Conservation (phyloP, 306 rosid species). For the Arachis hypogaea region DNA sequence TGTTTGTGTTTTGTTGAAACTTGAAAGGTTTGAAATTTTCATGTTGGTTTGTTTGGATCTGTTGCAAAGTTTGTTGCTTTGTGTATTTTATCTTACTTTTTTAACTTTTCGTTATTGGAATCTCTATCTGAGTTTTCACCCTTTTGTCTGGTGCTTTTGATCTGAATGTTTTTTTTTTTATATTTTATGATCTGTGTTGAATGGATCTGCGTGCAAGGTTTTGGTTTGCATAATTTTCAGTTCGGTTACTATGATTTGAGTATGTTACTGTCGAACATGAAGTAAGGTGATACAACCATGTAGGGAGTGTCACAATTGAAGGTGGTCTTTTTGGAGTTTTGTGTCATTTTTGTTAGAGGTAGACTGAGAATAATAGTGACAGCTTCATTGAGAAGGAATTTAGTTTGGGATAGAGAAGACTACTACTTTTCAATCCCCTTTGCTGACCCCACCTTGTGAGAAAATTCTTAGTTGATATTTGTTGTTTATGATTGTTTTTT, state of each 20-base stretch:
- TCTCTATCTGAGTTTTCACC: background rate
- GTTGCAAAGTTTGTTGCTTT: background rate
- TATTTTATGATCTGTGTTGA: background rate
- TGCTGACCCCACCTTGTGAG: background rate
- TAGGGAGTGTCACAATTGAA: background rate
- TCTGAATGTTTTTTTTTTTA: too few species aligned
- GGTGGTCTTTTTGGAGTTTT: background rate
- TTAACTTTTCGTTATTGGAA: background rate
- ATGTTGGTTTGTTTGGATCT: conserved; percentile 11
- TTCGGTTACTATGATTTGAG: background rate
- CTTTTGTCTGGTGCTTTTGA: background rate
- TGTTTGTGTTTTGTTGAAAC: background rate
- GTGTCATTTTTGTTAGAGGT: background rate
- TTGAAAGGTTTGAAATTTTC: background rate
- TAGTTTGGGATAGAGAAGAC: background rate
- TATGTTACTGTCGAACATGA: background rate
- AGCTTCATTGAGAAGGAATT: background rate
- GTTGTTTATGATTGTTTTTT: background rate
- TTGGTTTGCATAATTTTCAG: background rate
- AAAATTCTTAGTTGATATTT: background rate
- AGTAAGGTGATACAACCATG: background rate
- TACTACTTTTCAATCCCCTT: background rate
- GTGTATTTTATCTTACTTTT: background rate
- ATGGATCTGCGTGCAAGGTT: conserved; percentile 1
- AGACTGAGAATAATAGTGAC: background rate